Percentiles rank a stretch among this genome's conserved stretches.
These are phyloP conservation scores for Cercospora citrullina DNA, from an alignment of 2,329 filamentous ascomycete species.

Conservation along the genomic window DNA sequence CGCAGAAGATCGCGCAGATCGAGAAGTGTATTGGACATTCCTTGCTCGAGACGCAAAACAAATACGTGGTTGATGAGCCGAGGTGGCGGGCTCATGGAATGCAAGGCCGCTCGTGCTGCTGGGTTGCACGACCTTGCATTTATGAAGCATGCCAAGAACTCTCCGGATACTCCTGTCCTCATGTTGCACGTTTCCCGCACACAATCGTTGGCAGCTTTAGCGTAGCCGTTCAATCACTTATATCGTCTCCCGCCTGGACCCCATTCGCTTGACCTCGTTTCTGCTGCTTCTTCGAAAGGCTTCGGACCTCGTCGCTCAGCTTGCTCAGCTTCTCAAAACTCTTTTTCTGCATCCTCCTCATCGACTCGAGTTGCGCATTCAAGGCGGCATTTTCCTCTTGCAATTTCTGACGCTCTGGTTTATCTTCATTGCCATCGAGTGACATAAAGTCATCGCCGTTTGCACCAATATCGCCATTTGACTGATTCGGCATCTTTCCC, in stretches of 20 bases:
- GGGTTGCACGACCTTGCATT: conserved; percentile 18
- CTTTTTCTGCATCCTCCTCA: conserved; percentile 49
- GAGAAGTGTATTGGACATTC: conserved; percentile 30
- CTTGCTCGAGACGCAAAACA: conserved; percentile 34
- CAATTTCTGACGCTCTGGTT: conserved; percentile 15
- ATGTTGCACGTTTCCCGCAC: background rate
- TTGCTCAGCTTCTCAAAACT: conserved; percentile 49
- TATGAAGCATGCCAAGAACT: conserved; percentile 22
- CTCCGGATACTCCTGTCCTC: background rate
- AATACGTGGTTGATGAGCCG: conserved; percentile 31
- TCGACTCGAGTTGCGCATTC: conserved; percentile 44
- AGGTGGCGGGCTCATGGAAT: conserved; percentile 31
- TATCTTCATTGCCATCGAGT: conserved; percentile 30
- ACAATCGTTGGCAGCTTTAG: background rate
- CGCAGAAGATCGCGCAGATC: background rate
- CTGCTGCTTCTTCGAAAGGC: conserved; percentile 38
- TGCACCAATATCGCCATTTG: conserved; percentile 12
- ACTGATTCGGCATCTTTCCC: conserved; percentile 32
- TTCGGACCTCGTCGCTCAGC: conserved; percentile 45
- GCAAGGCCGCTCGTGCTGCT: conserved; percentile 22
- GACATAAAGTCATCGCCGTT: conserved; percentile 43
- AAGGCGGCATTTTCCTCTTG: conserved; percentile 36
- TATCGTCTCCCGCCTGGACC: conserved; percentile 6
- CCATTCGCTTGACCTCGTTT: conserved; percentile 20
- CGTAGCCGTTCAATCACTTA: conserved; percentile 14